Base-by-base conservation (phyloP, 1,284 basidiomycete species). In the Nidula niveotomentosa region DNA sequence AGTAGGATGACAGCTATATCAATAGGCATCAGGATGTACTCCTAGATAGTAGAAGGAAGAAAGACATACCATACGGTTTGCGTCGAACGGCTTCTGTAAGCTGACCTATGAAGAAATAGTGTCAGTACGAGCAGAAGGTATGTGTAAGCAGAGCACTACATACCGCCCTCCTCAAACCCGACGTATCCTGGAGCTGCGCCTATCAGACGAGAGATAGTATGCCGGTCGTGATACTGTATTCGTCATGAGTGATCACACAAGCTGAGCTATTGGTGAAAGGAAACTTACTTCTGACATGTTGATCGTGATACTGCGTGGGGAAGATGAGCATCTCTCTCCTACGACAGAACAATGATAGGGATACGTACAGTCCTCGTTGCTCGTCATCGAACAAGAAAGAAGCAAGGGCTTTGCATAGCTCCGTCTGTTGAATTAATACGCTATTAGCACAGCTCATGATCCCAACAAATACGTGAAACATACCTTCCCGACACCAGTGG, bases 151-250 rank as follows among this genome's bases (percentile, higher is more conserved):
- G 8, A 23, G 10, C 18, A 53, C 13, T 17, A 58, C 58, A 41
- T 60, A 70, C 90, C 94, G 8, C 91, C 93, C 71, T 96, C 93
- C 64, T 98, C 94, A 64, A 94, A 93, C 1, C 96, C 96, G 15
- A 98, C 89, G 64, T 96, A 97, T 6, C 95, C 94, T 5, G 94
- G 93, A 0, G 94, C 91, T 0, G 94, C 91, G 57, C 94, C 95
- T 51, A 97, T 93, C 15, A 97, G 76, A 2, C 94, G 82, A 1
- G 93, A 94, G 43, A 97, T 90, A 0, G 93, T 95, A 65, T 97
- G 93, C 56, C 92, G 83, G 62, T 96, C 94, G 59, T 93, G 91
- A 67, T 91, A 95, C 80, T 62, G 49, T 3, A 55, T 13, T 33
- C 5, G 15, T 37, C 30, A 30, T 30, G 30, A 30, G 48, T 51